phyloP scores from a whole-genome alignment of 108 stramenopile genomes.

The Cyclotella distinguenda region DNA sequence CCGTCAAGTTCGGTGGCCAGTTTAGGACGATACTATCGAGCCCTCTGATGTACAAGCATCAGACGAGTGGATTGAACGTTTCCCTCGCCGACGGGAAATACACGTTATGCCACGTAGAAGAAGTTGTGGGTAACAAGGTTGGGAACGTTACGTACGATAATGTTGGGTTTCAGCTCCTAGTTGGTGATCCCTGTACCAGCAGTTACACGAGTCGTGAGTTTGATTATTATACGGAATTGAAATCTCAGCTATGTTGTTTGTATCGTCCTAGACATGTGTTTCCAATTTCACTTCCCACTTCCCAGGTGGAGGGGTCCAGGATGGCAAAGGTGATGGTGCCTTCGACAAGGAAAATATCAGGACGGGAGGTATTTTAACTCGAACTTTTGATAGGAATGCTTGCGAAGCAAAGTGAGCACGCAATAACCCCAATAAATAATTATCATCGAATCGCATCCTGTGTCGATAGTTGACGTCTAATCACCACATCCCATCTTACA shows the following conservation, averaged over 20 bases:
- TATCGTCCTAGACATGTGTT: too few species aligned
- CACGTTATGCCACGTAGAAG: slow-evolving; percentile 27
- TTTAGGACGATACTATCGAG: slow-evolving; percentile 21
- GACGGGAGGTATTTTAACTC: not conserved
- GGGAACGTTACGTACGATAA: slow-evolving; percentile 9
- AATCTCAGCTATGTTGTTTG: too few species aligned
- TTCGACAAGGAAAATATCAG: slow-evolving; percentile 15
- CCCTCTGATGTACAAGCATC: slow-evolving; percentile 25
- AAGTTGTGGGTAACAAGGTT: slow-evolving; percentile 16
- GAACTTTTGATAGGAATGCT: slow-evolving; percentile 8
- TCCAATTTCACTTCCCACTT: too few species aligned
- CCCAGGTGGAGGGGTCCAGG: slow-evolving; percentile 17
- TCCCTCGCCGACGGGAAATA: slow-evolving; percentile 19
- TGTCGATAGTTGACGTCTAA: not conserved
- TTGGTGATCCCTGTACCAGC: slow-evolving; percentile 2
- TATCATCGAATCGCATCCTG: not conserved
- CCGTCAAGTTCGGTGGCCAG: slow-evolving; percentile 30
- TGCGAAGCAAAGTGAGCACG: slow-evolving; percentile 8
- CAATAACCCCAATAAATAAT: not conserved
- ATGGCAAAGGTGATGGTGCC: slow-evolving; percentile 38
- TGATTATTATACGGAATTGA: not conserved
- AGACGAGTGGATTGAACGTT: slow-evolving; percentile 3
- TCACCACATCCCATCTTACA: not conserved
- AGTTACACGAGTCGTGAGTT: slow-evolving; percentile 28
- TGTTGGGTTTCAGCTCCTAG: slow-evolving; percentile 15